These are phyloP conservation scores for Lichina pygmaea DNA, from an alignment of 495 filamentous ascomycete genomes.

Conservation along the genomic window DNA sequence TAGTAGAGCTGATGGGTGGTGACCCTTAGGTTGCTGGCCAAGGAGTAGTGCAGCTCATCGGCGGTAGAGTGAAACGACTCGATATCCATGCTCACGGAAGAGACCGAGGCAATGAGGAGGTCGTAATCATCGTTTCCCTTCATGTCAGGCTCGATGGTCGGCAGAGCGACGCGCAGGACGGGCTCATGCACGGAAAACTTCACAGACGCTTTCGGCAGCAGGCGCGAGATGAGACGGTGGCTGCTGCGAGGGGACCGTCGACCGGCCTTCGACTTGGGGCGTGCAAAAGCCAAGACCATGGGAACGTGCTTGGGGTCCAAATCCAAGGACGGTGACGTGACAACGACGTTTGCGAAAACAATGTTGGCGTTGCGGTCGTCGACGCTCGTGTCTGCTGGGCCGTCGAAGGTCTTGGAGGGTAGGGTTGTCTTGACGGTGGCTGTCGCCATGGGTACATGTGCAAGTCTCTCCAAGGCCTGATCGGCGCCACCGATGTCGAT, in stretches of 20 bases:
- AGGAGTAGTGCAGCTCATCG: conserved; percentile 61
- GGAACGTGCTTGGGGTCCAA: conserved; percentile 86
- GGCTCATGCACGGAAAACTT: conserved; percentile 94
- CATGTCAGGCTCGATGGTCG: conserved; percentile 35
- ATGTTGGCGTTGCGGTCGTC: conserved; percentile 89
- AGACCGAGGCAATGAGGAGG: conserved; percentile 78
- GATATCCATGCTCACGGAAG: conserved; percentile 70
- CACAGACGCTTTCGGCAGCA: conserved; percentile 81
- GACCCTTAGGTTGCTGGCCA: conserved; percentile 56
- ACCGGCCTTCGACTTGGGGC: conserved; percentile 21
- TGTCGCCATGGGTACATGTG: conserved; percentile 95
- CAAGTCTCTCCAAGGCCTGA: conserved; percentile 57
- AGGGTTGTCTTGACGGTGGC: conserved; percentile 85
- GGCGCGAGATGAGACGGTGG: conserved; percentile 58
- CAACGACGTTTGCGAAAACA: conserved; percentile 79
- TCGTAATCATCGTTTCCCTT: conserved; percentile 45
- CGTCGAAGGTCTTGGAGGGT: conserved; percentile 77
- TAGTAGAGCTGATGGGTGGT: conserved; percentile 87
- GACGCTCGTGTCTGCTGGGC: conserved; percentile 42
- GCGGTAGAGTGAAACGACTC: conserved; percentile 83
- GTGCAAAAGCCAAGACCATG: conserved; percentile 49
- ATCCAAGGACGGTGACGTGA: conserved; percentile 88
- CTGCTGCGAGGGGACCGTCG: conserved; percentile 8
- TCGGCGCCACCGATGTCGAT: conserved; percentile 73
- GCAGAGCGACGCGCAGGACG: conserved; percentile 67